These are phyloP conservation scores for Papiliotrema laurentii DNA, from an alignment of 1,284 basidiomycete species.

Conservation along the genomic window DNA sequence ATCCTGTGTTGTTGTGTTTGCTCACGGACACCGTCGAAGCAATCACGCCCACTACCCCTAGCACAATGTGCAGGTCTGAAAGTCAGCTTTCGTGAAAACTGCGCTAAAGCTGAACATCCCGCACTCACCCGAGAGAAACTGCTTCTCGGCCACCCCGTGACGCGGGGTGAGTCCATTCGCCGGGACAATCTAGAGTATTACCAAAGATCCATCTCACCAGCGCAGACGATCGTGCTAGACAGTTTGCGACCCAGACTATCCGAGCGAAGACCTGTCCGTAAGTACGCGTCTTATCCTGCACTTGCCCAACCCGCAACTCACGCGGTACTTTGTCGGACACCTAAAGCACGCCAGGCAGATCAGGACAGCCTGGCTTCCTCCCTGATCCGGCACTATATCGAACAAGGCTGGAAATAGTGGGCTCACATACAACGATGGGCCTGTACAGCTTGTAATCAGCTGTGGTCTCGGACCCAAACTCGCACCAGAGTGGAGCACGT, in stretches of 20 bases:
- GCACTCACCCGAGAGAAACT: slow-evolving; percentile 6
- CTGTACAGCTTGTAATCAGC: slow-evolving; percentile 7
- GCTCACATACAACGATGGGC: slow-evolving; percentile 10
- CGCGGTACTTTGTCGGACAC: slow-evolving; percentile 7
- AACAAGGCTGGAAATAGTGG: slow-evolving; percentile 5
- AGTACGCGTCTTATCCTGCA: neutral
- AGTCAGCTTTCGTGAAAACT: neutral
- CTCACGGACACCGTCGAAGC: slow-evolving; percentile 7
- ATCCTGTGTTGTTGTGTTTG: neutral
- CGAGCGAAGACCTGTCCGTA: slow-evolving; percentile 2
- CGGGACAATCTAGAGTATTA: neutral
- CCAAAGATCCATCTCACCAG: neutral
- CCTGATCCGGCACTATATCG: slow-evolving; percentile 7
- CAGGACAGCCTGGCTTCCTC: slow-evolving; percentile 10
- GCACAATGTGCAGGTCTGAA: slow-evolving; percentile 4
- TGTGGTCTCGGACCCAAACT: slow-evolving; percentile 4
- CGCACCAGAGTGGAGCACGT: neutral
- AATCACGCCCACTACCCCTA: slow-evolving; percentile 5
- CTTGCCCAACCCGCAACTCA: neutral
- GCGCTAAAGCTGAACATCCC: neutral
- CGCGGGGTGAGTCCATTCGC: slow-evolving; percentile 6
- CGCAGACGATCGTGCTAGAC: neutral
- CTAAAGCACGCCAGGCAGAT: slow-evolving; percentile 7
- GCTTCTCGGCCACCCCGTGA: slow-evolving; percentile 3
- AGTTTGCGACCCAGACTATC: slow-evolving; percentile 1